A percentile compares a stretch with the other conserved stretches of the same genome.
Conservation (phyloP, 306 rosid genomes). For the Glycine soja region DNA sequence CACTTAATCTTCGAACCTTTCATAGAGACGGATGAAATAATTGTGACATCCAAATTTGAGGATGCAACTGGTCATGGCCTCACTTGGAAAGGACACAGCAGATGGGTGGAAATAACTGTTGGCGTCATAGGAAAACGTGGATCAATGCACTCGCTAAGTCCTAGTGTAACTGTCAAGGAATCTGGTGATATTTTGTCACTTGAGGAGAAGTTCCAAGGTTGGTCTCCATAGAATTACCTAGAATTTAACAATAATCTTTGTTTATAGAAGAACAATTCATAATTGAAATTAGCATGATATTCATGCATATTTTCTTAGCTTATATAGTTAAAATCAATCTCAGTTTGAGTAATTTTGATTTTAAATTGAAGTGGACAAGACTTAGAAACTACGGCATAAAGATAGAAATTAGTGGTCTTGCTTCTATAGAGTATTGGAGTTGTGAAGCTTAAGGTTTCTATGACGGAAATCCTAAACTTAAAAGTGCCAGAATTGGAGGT, state of each 20-base stretch:
- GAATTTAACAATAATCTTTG: neutral
- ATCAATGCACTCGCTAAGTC: conserved; percentile 84
- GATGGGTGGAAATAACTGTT: conserved; percentile 98
- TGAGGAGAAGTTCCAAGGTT: conserved; percentile 97
- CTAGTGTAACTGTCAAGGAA: conserved; percentile 93
- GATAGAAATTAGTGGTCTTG: neutral
- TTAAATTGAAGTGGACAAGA: neutral
- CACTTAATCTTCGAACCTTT: conserved; percentile 90
- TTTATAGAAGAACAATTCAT: conserved; percentile 5
- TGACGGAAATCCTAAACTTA: neutral
- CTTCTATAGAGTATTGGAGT: neutral
- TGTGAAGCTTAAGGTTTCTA: conserved; percentile 6
- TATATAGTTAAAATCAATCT: conserved; percentile 23
- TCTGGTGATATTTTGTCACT: conserved; percentile 92
- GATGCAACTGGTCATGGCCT: conserved; percentile 60
- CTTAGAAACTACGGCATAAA: neutral
- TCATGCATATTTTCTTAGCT: conserved; percentile 12
- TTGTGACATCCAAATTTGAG: conserved; percentile 60
- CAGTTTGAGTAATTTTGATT: conserved; percentile 1
- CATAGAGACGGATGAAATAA: conserved; percentile 90
- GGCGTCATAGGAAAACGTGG: conserved; percentile 89
- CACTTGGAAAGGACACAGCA: conserved; percentile 81
- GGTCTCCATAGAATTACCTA: conserved; percentile 28
- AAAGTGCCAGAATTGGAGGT: conserved; percentile 5
- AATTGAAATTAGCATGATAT: conserved; percentile 14